Base-by-base conservation (phyloP, 2,329 filamentous ascomycete species). In the Uncinocarpus reesii region DNA sequence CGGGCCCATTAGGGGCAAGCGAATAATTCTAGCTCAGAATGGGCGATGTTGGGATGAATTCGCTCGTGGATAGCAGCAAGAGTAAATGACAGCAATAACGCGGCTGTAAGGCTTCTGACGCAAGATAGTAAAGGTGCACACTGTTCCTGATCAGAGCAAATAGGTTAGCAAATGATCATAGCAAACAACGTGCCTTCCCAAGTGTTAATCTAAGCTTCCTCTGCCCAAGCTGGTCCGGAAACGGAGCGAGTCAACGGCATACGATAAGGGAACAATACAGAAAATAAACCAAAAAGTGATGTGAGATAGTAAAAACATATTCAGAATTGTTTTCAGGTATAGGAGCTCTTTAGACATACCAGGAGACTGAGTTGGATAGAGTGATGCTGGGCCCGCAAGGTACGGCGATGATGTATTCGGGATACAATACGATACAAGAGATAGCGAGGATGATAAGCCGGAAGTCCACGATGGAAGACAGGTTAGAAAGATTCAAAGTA, bases 1-100 rank as follows among this genome's bases (percentile, higher is more conserved):
- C 29, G 41, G 42, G 49, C 52, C 48, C 52, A 53, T 53, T 36
- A 49, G 49, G 49, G 42, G 46, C 42, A 36, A 42, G 13, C 21
- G 7, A 15, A 21, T 15, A n/a, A 6, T 20, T 20, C 7, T 20
- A 8, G 38, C 7, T 6, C 24, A 31, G 29, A 35, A 36, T 26
- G 20, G 38, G 23, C n/a, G 8, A 26, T 35, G 23, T 4, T 18
- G 4, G 13, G 34, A 36, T 36, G 35, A 13, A n/a, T n/a, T n/a
- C n/a, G n/a, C n/a, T n/a, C n/a, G n/a, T n/a, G n/a, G 13, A 29
- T 3, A 18, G 11, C 7, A 18, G 18, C 4, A 8, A 7, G 23
- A 5, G 35, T 10, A 37, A 23, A 2, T 29, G 18, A 10, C n/a
- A n/a, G n/a, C n/a, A n/a, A n/a, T n/a, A n/a, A n/a, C n/a, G n/a